phyloP scores from a whole-genome alignment of 2,329 filamentous ascomycete genomes.

The Ambrosiella beaveri region DNA sequence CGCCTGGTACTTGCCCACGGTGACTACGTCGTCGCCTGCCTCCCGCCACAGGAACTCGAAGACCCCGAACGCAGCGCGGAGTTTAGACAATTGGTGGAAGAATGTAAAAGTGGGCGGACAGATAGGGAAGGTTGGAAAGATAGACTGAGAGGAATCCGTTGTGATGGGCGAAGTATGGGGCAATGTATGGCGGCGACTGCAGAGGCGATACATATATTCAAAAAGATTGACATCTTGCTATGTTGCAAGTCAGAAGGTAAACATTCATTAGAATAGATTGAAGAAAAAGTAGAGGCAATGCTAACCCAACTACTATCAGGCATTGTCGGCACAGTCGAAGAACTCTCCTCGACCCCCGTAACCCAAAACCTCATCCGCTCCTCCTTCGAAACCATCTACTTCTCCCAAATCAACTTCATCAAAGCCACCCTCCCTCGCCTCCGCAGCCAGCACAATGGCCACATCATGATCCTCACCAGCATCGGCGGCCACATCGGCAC shows the following conservation, averaged over 20 bases:
- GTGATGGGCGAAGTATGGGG: slow-evolving; percentile 42
- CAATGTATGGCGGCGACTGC: slow-evolving; percentile 77
- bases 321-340: slow-evolving; percentile 79
- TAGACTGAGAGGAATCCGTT: slow-evolving; percentile 49
- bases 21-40: slow-evolving; percentile 73
- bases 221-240: slow-evolving; percentile 73
- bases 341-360: slow-evolving; percentile 55
- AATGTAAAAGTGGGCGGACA: slow-evolving; percentile 44
- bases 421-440: slow-evolving; percentile 71
- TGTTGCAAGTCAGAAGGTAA: slow-evolving; percentile 76
- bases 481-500: slow-evolving; percentile 87
- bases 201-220: slow-evolving; percentile 70
- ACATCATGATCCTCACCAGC: slow-evolving; percentile 78
- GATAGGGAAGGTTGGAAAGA: slow-evolving; percentile 66
- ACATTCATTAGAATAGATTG: slow-evolving; percentile 11
- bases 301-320: slow-evolving; percentile 28
- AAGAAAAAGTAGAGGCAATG: neutral
- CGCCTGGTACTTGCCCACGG: slow-evolving; percentile 74
- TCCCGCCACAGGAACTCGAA: slow-evolving; percentile 63
- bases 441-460: slow-evolving; percentile 63
- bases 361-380: slow-evolving; percentile 68
- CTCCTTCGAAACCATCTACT: slow-evolving; percentile 90
- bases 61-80: slow-evolving; percentile 58
- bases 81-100: slow-evolving; percentile 62
- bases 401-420: slow-evolving; percentile 90